Evolutionary conservation across 768 basidiomycete species (phyloP), one percentile per base, ranked within the genome.

Genomic region (Porphyrellus cyaneotinctus): DNA sequence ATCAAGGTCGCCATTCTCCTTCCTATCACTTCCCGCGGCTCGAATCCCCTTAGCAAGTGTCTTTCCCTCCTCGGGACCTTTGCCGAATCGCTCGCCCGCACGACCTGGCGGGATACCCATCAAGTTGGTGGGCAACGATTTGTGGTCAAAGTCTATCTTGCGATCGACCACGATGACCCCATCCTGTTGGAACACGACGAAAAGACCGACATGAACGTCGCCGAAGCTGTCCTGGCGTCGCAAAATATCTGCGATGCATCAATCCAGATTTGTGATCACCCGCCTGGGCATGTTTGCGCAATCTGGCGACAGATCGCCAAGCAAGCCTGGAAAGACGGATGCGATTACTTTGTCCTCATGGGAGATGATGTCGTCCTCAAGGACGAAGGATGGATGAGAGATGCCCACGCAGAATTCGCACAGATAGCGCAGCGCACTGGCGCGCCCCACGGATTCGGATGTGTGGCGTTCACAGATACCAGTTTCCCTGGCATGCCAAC

Each of bases 401-500:
- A 72, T 1, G 66, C 71, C 6, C 73, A 77, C 30, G 43, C 45
- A 10, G 67, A 68, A 11, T 84, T 83, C 58, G 36, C 47, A 13
- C 38, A 59, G 3, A 57, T 81, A 11, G 57, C 77, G 1, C 23
- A 53, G 13, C 48, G 54, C 13, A 58, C 67, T 6, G 54, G 59
- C 2, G 65, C 70, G 0, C 78, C 76, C 6, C 57, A 65, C 6
- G 82, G 82, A 6, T 74, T 83, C 43, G 83, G 80, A 11, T 82
- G 81, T 36, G 75, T 84, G 2, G 76, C 80, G 0, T 82, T 84
- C 65, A 80, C 75, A 7, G 80, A 83, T 55, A 67, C 62, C 17
- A 70, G 73, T 10, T 84, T 82, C 57, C 78, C 77, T 0, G 83
- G 80, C 0, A 82, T 84, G 79, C 81, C 81, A 0, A 83, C 81